Evolutionary conservation across 495 filamentous ascomycete genomes (phyloP), one percentile per base, ranked within the genome.

Genomic region (Penicillium bialowiezense): DNA sequence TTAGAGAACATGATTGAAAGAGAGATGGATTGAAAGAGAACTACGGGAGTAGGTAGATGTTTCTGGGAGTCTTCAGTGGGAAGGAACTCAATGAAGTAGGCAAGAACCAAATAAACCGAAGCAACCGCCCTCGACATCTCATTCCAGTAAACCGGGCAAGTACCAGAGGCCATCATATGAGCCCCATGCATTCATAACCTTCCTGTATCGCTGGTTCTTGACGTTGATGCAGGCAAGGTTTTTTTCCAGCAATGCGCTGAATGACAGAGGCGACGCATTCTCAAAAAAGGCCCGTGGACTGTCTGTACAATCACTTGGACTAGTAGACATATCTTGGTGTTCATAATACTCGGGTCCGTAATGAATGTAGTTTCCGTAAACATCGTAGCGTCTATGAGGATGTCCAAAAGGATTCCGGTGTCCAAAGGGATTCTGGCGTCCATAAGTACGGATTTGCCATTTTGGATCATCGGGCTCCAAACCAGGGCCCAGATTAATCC

Each of bases 231-330:
- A 49, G 28, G 36, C n/a, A 34, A 49, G 28, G 46, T 49, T 49
- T 8, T 26, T 21, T 8, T 18, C 41, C 15, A 14, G 46, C 26
- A 40, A 41, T 18, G 28, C 46, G 28, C 23, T 36, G 18, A 49
- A 41, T 18, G 37, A 41, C 37, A 1, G 26, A 32, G 23, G 12
- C 36, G 36, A 41, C 23, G 18, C 28, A 41, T 21, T 34, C 18
- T 49, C 46, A 41, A 49, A 49, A 15, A 2, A 49, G 36, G 32
- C 28, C 28, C 36, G 46, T 17, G 46, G 37, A 26, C 37, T 49
- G 37, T 33, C 37, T 10, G 13, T 24, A 5, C 2, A 12, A 7
- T 41, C 19, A 34, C 9, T 34, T 49, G 37, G 18, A 15, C 41
- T 26, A 10, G 3, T 3, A 29, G 15, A 20, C 7, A 7, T 18